phyloP scores from a whole-genome alignment of 225 moss, liverwort and hornwort genomes.

The Physcomitrellopsis africana region DNA sequence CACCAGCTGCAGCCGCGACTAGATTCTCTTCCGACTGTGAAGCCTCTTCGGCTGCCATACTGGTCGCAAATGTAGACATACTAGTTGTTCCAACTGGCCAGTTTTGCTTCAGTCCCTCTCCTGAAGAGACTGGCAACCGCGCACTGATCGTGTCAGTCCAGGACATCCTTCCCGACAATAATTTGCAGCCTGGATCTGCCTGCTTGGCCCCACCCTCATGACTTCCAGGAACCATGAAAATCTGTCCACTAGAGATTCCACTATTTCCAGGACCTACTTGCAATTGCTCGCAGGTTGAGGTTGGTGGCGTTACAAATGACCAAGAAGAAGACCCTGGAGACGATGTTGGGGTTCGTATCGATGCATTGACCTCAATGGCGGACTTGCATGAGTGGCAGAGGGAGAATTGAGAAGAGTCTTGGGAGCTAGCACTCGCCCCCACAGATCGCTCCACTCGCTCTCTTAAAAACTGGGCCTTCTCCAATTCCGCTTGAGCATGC shows the following conservation, averaged over 20 bases:
- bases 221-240: not conserved
- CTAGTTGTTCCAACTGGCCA: not conserved
- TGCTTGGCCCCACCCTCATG: not conserved
- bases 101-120: not conserved
- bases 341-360: not conserved
- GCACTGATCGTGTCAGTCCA: conserved; percentile 7
- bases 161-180: not conserved
- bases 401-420: not conserved
- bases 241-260: not conserved
- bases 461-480: conserved; percentile 37
- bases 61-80: not conserved
- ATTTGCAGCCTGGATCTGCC: not conserved
- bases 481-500: conserved; percentile 46
- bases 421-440: conserved; percentile 12
- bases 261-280: not conserved
- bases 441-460: conserved; percentile 36
- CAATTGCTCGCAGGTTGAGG: not conserved
- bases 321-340: conserved; percentile 20
- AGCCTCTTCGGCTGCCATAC: not conserved
- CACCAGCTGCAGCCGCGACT: not conserved
- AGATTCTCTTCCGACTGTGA: not conserved
- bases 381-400: conserved; percentile 36
- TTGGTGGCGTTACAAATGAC: conserved; percentile 12
- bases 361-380: not conserved
- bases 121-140: not conserved